Evolutionary conservation across 2,329 filamentous ascomycete species (phyloP), one percentile per base, ranked within the genome.

Genomic region (Pseudogymnoascus sp.): DNA sequence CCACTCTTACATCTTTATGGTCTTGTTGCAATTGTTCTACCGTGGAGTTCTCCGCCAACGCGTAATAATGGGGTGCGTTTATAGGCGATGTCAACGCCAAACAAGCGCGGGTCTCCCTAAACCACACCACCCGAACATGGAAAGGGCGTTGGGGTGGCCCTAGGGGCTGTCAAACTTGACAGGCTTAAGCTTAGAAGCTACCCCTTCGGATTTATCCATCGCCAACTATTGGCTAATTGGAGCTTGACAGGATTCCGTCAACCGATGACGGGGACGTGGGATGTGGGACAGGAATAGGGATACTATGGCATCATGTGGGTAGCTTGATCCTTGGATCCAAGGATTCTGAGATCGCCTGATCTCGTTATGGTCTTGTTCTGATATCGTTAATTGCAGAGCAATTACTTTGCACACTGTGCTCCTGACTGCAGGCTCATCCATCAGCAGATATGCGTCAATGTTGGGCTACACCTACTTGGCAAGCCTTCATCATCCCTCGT

Each of bases 1-100:
- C 47, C 47, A 54, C 47, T 54, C 47, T 54, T 54, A 54, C 47
- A 33, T 54, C 33, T 18, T 54, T 54, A 12, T 54, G 47, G 28
- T 33, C 47, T 54, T 18, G 47, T 54, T 54, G 25, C 47, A 54
- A 33, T 54, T 33, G n/a, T 18, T 33, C 22, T 28, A 50, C 43
- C 43, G 16, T 30, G 43, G 22, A 16, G 43, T 12, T 16, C n/a
- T 6, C 33, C n/a, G 9, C 8, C 25, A 2, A 54, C n/a, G 47
- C 28, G 25, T 33, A 18, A 54, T 16, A 12, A 20, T 54, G 47
- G 47, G 25, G 28, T 54, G 47, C 47, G 47, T 25, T 54, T 54
- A 54, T 54, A 18, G 47, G 47, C 47, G 28, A 54, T 5, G 47
- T 54, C 47, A 54, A 54, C 28, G 28, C 28, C 47, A 54, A 33